Conservation (phyloP, 495 filamentous ascomycete species). For the Melanomma pulvis-pyrius region DNA sequence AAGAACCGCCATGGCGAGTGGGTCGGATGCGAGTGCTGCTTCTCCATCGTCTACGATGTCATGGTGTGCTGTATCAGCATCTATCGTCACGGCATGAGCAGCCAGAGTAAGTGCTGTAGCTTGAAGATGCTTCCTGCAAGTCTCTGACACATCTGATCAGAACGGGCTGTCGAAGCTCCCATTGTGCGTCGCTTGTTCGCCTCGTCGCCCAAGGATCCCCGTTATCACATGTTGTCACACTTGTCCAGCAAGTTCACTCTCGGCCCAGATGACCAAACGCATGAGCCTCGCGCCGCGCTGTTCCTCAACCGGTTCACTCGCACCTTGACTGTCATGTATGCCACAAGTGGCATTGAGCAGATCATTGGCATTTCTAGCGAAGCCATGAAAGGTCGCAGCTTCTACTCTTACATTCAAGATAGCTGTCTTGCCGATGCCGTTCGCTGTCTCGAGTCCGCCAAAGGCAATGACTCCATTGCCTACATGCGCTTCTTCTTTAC, state of each 20-base stretch:
- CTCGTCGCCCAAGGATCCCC: slow-evolving; percentile 78
- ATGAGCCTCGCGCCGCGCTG: slow-evolving; percentile 80
- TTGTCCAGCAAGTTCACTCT: slow-evolving; percentile 80
- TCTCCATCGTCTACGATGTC: slow-evolving; percentile 85
- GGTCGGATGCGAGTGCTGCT: slow-evolving; percentile 86
- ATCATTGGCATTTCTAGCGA: slow-evolving; percentile 72
- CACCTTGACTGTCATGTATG: slow-evolving; percentile 83
- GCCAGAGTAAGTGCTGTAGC: slow-evolving; percentile 66
- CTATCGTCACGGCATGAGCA: slow-evolving; percentile 69
- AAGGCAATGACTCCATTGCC: slow-evolving; percentile 91
- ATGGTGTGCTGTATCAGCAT: slow-evolving; percentile 84
- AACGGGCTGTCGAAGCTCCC: slow-evolving; percentile 77
- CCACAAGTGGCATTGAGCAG: slow-evolving; percentile 70
- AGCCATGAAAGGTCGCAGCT: slow-evolving; percentile 69
- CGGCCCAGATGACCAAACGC: slow-evolving; percentile 58
- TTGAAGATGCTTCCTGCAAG: neutral
- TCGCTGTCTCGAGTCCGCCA: slow-evolving; percentile 77
- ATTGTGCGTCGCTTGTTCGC: slow-evolving; percentile 77
- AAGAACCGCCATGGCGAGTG: slow-evolving; percentile 69
- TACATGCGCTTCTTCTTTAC: slow-evolving; percentile 90
- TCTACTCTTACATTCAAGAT: slow-evolving; percentile 79
- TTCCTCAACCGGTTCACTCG: slow-evolving; percentile 88
- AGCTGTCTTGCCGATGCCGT: slow-evolving; percentile 76
- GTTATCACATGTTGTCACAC: slow-evolving; percentile 88
- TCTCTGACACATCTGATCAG: slow-evolving; percentile 49